phyloP scores from a whole-genome alignment of 805 yeast species.

The Suhomyces kilbournensis region DNA sequence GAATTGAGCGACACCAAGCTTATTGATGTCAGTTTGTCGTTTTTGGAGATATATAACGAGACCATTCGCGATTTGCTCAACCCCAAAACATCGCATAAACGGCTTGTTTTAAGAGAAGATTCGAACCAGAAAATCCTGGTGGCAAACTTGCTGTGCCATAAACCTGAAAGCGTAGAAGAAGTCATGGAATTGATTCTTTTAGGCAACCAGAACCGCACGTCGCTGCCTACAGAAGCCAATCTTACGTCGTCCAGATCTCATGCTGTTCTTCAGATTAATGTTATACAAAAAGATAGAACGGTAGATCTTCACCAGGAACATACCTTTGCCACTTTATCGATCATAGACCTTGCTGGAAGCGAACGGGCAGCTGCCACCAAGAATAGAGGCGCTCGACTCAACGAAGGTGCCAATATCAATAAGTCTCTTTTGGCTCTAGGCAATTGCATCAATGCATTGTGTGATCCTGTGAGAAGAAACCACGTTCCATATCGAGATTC shows the following conservation, averaged over 20 bases:
- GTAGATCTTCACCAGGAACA: conserved; percentile 66
- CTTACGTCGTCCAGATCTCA: conserved; percentile 90
- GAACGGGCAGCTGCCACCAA: conserved; percentile 90
- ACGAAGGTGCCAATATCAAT: conserved; percentile 93
- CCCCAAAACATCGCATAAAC: conserved; percentile 48
- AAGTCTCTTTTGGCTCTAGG: conserved; percentile 85
- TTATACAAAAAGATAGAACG: conserved; percentile 56
- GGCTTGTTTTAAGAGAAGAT: conserved; percentile 69
- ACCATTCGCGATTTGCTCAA: conserved; percentile 74
- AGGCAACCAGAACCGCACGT: conserved; percentile 76
- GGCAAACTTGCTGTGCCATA: conserved; percentile 62
- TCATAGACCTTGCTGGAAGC: conserved; percentile 92
- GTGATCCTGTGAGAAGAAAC: conserved; percentile 61
- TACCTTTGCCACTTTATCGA: conserved; percentile 74
- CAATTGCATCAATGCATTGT: conserved; percentile 88
- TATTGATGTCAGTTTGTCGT: conserved; percentile 64
- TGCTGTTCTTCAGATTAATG: conserved; percentile 82
- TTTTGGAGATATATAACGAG: conserved; percentile 89
- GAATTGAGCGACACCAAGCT: conserved; percentile 49
- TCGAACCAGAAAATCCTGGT: conserved; percentile 63
- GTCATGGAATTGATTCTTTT: conserved; percentile 72
- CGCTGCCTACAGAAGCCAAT: conserved; percentile 88
- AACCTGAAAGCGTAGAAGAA: conserved; percentile 61
- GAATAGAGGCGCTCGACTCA: conserved; percentile 75
- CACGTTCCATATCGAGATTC: conserved; percentile 93